Conservation (phyloP, 768 basidiomycete species). For the Tremella yokohamensis region DNA sequence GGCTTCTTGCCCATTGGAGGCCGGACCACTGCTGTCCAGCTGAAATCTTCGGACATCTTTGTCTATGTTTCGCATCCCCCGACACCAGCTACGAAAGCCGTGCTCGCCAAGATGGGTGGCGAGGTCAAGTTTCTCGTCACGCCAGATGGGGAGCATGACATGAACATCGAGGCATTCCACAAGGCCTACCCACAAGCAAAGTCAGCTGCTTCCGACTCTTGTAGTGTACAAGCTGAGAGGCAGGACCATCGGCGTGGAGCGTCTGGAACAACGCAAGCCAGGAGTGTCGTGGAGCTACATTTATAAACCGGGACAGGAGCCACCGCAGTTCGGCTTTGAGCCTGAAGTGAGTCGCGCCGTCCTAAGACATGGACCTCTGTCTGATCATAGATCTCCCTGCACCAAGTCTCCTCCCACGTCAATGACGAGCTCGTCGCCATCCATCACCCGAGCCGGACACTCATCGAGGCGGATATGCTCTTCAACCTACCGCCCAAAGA, state of each 20-base stretch:
- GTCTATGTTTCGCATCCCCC: constrained; percentile 76
- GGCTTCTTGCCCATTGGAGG: constrained; percentile 73
- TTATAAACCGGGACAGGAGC: constrained; percentile 64
- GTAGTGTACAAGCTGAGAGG: constrained; percentile 2
- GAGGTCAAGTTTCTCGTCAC: constrained; percentile 50
- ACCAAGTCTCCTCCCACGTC: constrained; percentile 60
- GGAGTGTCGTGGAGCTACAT: constrained; percentile 55
- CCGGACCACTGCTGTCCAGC: constrained; percentile 72
- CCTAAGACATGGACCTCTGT: neutral
- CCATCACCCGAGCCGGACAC: constrained; percentile 65
- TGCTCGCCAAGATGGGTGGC: constrained; percentile 62
- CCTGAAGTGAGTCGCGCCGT: constrained; percentile 50
- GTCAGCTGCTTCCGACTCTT: constrained; percentile 15
- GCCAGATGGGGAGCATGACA: constrained; percentile 51
- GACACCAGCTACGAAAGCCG: constrained; percentile 62
- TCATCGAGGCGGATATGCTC: constrained; percentile 77
- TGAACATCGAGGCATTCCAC: constrained; percentile 40
- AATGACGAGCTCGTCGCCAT: constrained; percentile 83
- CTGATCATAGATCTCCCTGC: constrained; percentile 33
- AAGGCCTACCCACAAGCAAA: constrained; percentile 25
- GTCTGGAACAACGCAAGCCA: constrained; percentile 57
- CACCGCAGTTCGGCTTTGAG: constrained; percentile 73
- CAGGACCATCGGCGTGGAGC: constrained; percentile 62
- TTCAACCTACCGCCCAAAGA: constrained; percentile 77
- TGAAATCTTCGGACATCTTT: constrained; percentile 65